phyloP scores from a whole-genome alignment of 2,329 filamentous ascomycete genomes.

The Grosmannia clavigera region DNA sequence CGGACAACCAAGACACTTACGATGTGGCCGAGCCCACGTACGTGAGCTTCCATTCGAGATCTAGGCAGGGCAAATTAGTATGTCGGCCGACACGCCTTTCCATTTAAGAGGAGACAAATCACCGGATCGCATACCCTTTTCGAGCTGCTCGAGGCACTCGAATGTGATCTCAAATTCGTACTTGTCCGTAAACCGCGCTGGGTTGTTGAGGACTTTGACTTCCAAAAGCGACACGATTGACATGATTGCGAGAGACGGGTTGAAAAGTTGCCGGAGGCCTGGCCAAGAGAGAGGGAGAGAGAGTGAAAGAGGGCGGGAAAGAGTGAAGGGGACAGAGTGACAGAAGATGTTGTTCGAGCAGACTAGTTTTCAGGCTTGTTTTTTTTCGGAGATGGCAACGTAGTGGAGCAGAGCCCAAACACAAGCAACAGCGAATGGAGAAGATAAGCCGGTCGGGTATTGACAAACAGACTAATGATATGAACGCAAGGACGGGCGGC shows the following conservation, averaged over 20 bases:
- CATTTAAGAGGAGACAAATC: neutral
- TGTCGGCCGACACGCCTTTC: neutral
- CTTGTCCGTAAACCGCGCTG: slow-evolving; percentile 79
- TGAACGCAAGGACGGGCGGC: neutral
- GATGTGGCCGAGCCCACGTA: slow-evolving; percentile 97
- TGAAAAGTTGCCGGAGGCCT: neutral
- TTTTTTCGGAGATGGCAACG: neutral
- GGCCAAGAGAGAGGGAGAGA: neutral
- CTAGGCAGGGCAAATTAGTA: slow-evolving; percentile 29
- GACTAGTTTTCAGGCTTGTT: neutral
- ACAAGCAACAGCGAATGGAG: neutral
- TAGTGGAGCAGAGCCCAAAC: too few species aligned
- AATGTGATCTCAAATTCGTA: slow-evolving; percentile 99
- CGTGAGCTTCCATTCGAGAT: slow-evolving; percentile 98
- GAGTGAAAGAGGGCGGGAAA: neutral
- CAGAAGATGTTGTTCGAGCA: neutral
- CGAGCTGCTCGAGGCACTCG: slow-evolving; percentile 86
- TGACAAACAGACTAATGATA: too few species aligned
- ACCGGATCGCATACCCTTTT: slow-evolving; percentile 55
- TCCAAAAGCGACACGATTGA: slow-evolving; percentile 93
- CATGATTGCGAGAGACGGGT: slow-evolving; percentile 44
- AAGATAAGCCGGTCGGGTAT: neutral
- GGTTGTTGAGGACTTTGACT: slow-evolving; percentile 95
- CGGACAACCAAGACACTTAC: slow-evolving; percentile 39
- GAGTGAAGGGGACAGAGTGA: neutral